These are phyloP conservation scores for Cutaneotrichosporon spelunceum DNA, from an alignment of 1,284 basidiomycete genomes.

Conservation along the genomic window DNA sequence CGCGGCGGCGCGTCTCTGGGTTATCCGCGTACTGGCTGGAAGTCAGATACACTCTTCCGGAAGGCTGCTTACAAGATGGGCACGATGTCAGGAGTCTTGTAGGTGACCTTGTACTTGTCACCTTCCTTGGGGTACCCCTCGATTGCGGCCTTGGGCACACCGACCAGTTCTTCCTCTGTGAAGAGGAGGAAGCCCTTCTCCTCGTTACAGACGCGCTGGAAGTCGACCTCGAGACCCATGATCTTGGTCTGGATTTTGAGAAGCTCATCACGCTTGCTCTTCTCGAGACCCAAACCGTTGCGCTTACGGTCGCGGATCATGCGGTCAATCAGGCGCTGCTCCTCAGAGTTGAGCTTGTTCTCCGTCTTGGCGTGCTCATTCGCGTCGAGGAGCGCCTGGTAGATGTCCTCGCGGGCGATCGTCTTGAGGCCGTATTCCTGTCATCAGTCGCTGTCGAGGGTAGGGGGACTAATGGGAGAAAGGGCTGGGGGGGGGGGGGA, in stretches of 20 bases:
- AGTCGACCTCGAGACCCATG: slow-evolving; percentile 23
- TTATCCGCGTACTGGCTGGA: slow-evolving; percentile 22
- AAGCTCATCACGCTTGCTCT: slow-evolving; percentile 22
- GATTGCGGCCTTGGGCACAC: slow-evolving; percentile 18
- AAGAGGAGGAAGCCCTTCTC: slow-evolving; percentile 27
- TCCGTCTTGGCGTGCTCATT: slow-evolving; percentile 15
- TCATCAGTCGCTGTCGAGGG: not conserved
- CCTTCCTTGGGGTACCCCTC: slow-evolving; percentile 23
- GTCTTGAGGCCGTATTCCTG: slow-evolving; percentile 20
- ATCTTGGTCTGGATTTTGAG: slow-evolving; percentile 25
- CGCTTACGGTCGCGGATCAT: slow-evolving; percentile 24
- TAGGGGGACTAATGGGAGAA: not conserved
- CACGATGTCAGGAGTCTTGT: slow-evolving; percentile 25
- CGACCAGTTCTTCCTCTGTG: slow-evolving; percentile 23
- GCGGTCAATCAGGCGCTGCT: slow-evolving; percentile 23
- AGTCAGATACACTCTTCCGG: not conserved
- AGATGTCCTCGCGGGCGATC: slow-evolving; percentile 23
- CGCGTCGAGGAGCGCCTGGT: slow-evolving; percentile 22
- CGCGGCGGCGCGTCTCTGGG: slow-evolving; percentile 23
- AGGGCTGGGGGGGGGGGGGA: not conserved
- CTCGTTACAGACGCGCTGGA: slow-evolving; percentile 24
- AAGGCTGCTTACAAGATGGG: slow-evolving; percentile 18
- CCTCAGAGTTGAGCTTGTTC: slow-evolving; percentile 22
- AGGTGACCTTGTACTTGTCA: slow-evolving; percentile 26
- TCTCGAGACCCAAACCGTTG: slow-evolving; percentile 19